Evolutionary conservation across 148 eudicot genomes (phyloP), one percentile per base, ranked within the genome.

Genomic region (Rhododendron williamsianum): DNA sequence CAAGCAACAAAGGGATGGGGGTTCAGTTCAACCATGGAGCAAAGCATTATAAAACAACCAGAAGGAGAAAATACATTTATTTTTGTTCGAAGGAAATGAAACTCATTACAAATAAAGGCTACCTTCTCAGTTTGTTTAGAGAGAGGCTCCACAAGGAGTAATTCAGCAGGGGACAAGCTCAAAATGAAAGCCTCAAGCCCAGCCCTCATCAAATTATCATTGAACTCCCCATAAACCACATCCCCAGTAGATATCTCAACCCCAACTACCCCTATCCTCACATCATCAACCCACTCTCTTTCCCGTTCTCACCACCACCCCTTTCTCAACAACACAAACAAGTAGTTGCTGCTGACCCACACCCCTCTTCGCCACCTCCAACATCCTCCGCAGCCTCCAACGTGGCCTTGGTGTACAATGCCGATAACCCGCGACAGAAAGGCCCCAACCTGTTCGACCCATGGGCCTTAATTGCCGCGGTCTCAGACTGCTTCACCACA

Each of bases 181-280:
- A 97, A 91, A 85, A 97, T 79, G 86, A 95, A 80, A 71, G 92
- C 93, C 84, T 97, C 99, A 83, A 97, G 93, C 71, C 92, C 92
- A 84, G 90, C 85, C 91, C 99, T 95, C 92, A 91, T 90, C 89
- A 94, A 88, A 90, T 88, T 89, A 88, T 97, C 99, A 91, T 91
- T 88, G 77, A 97, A 93, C 88, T 95, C 98, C 18, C 96, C 95
- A 87, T 93, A 93, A 76, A 95, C 91, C 82, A 95, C 96, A 86
- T 97, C 99, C 85, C 99, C 99, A 18, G 98, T 97, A 9, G 99
- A 97, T 81, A 93, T 85, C 87, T 97, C 99, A 60, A 97, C 95
- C 12, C 89, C 98, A 80, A 97, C 95, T 78, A 92, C 90, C 86
- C 98, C 99, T 85, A 94, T 90, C 78, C 81, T 94, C 86, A 88